phyloP scores from a whole-genome alignment of 306 rosid species.

The Medicago arabica region DNA sequence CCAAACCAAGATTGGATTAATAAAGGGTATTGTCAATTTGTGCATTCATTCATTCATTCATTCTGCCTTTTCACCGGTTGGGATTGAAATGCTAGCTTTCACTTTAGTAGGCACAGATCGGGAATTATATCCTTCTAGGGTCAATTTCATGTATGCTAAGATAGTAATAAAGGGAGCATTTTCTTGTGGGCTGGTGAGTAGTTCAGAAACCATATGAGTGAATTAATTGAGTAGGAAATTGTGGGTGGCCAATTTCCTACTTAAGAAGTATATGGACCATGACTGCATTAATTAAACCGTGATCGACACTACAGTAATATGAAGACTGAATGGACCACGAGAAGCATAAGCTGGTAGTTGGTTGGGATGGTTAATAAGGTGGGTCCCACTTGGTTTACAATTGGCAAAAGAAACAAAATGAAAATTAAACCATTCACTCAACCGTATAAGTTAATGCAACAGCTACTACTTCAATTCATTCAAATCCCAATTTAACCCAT shows the following conservation, averaged over 20 bases:
- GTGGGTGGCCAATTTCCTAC: conserved; percentile 32
- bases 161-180: background rate
- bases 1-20: conserved; percentile 1
- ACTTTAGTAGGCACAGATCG: background rate
- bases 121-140: conserved; percentile 22
- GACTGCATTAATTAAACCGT: conserved; percentile 38
- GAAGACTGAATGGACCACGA: conserved; percentile 39
- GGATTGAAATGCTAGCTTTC: background rate
- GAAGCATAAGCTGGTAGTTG: conserved; percentile 41
- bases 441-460: conserved; percentile 32
- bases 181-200: background rate
- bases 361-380: conserved; percentile 52
- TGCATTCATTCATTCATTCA: conserved; percentile 21
- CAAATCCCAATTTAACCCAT: conserved; percentile 16
- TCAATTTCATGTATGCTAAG: conserved; percentile 28
- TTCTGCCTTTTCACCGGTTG: background rate
- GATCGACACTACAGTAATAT: conserved; percentile 7
- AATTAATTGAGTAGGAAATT: conserved; percentile 39
- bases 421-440: conserved; percentile 10
- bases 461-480: background rate
- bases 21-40: conserved; percentile 2
- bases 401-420: background rate
- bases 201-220: conserved; percentile 35
- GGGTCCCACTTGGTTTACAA: conserved; percentile 47
- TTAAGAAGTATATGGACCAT: conserved; percentile 23